Evolutionary conservation across 441 rosid species (phyloP).

Genomic region (Biscutella laevigata): DNA sequence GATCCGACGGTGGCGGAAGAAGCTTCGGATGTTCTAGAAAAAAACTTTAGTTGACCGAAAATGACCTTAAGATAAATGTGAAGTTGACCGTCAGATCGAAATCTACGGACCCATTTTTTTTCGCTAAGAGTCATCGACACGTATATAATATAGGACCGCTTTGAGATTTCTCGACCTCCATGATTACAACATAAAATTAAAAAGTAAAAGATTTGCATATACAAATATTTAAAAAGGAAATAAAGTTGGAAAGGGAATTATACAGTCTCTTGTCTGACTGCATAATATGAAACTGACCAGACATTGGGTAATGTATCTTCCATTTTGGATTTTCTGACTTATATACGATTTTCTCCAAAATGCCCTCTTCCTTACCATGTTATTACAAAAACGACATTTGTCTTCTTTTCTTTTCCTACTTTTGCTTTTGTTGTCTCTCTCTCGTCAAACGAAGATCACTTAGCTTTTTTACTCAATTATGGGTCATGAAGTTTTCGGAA

Average conservation of each 20-base stretch:
- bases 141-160: slow-evolving; percentile 22
- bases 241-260: slow-evolving; percentile 18
- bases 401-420: neutral
- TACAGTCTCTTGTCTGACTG: slow-evolving; percentile 24
- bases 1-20: slow-evolving; percentile 18
- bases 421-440: slow-evolving; percentile 8
- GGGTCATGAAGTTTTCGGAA: no score
- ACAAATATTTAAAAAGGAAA: neutral
- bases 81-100: slow-evolving; percentile 11
- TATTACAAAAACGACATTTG: slow-evolving; percentile 37
- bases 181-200: slow-evolving; percentile 18
- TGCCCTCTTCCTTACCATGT: slow-evolving; percentile 17
- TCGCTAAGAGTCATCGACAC: slow-evolving; percentile 17
- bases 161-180: slow-evolving; percentile 21
- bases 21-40: slow-evolving; percentile 11
- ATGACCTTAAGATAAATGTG: neutral
- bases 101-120: neutral
- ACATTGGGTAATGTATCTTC: slow-evolving; percentile 44
- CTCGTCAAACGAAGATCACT: slow-evolving; percentile 19
- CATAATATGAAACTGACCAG: slow-evolving; percentile 49
- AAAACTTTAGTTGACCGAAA: slow-evolving; percentile 12
- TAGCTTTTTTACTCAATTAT: slow-evolving; percentile 19
- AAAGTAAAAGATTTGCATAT: neutral
- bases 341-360: slow-evolving; percentile 11
- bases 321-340: slow-evolving; percentile 74